Evolutionary conservation across 2,329 filamentous ascomycete species (phyloP).

Genomic region (Alternaria gaisen): DNA sequence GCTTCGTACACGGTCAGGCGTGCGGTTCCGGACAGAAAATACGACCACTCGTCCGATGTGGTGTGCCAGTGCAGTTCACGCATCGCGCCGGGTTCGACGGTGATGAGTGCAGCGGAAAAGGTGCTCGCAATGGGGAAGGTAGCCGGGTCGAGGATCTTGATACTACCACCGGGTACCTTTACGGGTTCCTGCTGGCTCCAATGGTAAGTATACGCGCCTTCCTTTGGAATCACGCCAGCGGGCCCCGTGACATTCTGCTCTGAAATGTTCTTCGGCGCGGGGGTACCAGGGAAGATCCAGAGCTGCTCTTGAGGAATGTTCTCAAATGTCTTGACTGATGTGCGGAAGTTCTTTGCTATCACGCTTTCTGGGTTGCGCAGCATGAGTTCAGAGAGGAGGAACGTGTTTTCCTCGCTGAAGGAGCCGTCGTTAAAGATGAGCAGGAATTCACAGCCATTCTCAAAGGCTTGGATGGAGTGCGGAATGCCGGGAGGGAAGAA

Average conservation of each 20-base stretch:
- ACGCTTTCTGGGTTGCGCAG: constrained; percentile 54
- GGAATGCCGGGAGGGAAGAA: constrained; percentile 50
- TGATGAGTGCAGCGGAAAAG: constrained; percentile 54
- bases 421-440: constrained; percentile 65
- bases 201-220: constrained; percentile 52
- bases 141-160: constrained; percentile 67
- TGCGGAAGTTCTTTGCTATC: constrained; percentile 55
- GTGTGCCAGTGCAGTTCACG: constrained; percentile 72
- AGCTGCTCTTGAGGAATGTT: constrained; percentile 51
- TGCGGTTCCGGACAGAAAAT: constrained; percentile 65
- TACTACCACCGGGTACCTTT: constrained; percentile 63
- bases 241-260: constrained; percentile 57
- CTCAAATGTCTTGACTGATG: constrained; percentile 49
- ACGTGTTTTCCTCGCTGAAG: constrained; percentile 68
- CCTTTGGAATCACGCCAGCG: constrained; percentile 41
- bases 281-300: constrained; percentile 56
- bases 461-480: constrained; percentile 50
- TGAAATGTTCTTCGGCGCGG: constrained; percentile 48
- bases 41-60: constrained; percentile 68
- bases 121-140: constrained; percentile 67
- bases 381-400: constrained; percentile 65
- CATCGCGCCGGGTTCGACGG: constrained; percentile 69
- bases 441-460: constrained; percentile 59
- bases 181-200: constrained; percentile 59
- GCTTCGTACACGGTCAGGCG: constrained; percentile 66